These are phyloP conservation scores for Cryptococcus sp. DNA, from an alignment of 1,284 basidiomycete genomes.

Conservation along the genomic window DNA sequence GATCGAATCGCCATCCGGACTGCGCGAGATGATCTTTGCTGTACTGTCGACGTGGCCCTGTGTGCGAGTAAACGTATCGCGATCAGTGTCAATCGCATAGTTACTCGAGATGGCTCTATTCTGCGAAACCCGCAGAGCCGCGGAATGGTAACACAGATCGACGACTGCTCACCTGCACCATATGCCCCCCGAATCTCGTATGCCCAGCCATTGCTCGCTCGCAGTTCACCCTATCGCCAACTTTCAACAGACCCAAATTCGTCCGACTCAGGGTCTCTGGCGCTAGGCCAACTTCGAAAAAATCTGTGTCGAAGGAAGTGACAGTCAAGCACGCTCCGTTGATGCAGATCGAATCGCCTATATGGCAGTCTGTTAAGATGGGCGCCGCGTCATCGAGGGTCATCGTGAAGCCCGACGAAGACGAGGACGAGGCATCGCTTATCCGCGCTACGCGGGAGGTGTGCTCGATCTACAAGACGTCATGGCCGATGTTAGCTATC, in stretches of 20 bases:
- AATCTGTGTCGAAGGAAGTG: slow-evolving; percentile 72
- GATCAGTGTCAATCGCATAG: no score
- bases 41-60: slow-evolving; percentile 94
- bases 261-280: slow-evolving; percentile 92
- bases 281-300: slow-evolving; percentile 92
- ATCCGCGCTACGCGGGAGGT: slow-evolving; percentile 44
- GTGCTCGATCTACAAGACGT: slow-evolving; percentile 50
- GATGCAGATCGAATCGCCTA: slow-evolving; percentile 93
- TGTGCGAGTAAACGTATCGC: no score
- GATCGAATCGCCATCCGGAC: slow-evolving; percentile 82
- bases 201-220: slow-evolving; percentile 94
- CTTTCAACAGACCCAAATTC: slow-evolving; percentile 80
- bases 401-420: slow-evolving; percentile 70
- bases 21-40: slow-evolving; percentile 68
- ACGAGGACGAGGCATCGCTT: slow-evolving; percentile 33
- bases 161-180: slow-evolving; percentile 75
- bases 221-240: slow-evolving; percentile 83
- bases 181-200: slow-evolving; percentile 92
- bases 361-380: slow-evolving; percentile 86
- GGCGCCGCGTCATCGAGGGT: slow-evolving; percentile 72
- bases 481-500: background rate
- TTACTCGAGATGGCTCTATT: no score
- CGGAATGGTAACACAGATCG: slow-evolving; percentile 1
- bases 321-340: slow-evolving; percentile 87
- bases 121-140: background rate